Conservation (phyloP, 148 eudicot genomes). For the Mesembryanthemum crystallinum region DNA sequence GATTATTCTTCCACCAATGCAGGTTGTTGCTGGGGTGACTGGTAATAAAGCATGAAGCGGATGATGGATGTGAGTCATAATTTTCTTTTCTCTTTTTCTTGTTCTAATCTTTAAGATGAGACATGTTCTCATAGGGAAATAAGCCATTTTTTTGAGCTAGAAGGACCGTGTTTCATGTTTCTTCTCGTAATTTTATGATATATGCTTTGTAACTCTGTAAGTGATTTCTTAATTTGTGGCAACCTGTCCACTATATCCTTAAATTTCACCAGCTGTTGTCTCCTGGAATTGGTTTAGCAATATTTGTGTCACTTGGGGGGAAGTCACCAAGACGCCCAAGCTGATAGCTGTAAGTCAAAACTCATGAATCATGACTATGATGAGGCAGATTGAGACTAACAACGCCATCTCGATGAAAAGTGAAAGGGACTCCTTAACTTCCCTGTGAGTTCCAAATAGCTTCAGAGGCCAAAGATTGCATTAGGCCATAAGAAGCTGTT, state of each 20-base stretch:
- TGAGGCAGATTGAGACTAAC: no score
- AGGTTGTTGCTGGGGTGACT: constrained; percentile 84
- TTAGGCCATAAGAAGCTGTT: not conserved
- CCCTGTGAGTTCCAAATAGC: no score
- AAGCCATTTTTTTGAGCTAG: constrained; percentile 28
- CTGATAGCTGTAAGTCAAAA: no score
- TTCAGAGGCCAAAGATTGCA: no score
- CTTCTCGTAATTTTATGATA: constrained; percentile 13
- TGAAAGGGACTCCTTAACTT: no score
- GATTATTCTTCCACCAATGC: constrained; percentile 27
- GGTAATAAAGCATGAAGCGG: constrained; percentile 49
- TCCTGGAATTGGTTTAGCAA: not conserved
- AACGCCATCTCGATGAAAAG: no score
- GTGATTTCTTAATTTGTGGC: not conserved
- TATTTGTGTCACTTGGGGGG: not conserved
- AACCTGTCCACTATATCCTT: not conserved
- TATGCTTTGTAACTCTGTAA: constrained; percentile 6
- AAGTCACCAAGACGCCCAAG: no score
- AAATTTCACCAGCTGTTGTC: not conserved
- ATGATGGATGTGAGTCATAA: constrained; percentile 28
- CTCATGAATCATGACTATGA: no score
- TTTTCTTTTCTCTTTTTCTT: constrained; percentile 13
- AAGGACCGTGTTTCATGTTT: not conserved
- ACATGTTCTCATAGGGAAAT: constrained; percentile 21
- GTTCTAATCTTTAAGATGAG: constrained; percentile 15